Evolutionary conservation across 257 asterid species (phyloP).

Genomic region (Solanum peruvianum): DNA sequence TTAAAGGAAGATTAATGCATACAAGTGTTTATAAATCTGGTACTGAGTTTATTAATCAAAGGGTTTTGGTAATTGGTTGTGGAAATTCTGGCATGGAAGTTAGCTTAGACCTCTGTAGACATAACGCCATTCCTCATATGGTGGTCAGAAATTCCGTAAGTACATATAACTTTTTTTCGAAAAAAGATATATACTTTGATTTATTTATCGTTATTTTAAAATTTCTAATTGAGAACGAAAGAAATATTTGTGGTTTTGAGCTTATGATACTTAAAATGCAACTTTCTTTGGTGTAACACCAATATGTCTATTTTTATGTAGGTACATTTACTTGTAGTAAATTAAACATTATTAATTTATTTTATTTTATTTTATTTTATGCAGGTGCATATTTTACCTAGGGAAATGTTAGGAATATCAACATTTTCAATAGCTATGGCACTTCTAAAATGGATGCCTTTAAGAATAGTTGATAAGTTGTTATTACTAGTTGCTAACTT

Average conservation of each 20-base stretch:
- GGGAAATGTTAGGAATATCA: conserved; percentile 79
- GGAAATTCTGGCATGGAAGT: conserved; percentile 99
- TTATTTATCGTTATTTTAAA: rapidly evolving
- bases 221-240: rapidly evolving
- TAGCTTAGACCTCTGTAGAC: conserved; percentile 61
- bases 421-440: conserved; percentile 62
- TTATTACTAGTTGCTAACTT: conserved; percentile 42
- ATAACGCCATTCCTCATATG: conserved; percentile 55
- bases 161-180: not conserved
- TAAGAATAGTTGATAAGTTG: conserved; percentile 60
- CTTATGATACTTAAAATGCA: not conserved
- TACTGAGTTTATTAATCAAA: conserved; percentile 28
- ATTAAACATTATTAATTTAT: not conserved
- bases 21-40: conserved; percentile 59
- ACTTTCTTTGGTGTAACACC: not conserved
- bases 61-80: conserved; percentile 68
- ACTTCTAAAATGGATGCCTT: conserved; percentile 65
- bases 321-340: not conserved
- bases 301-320: not conserved
- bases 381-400: conserved; percentile 77
- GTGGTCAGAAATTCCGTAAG: conserved; percentile 82
- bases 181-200: not conserved
- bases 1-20: conserved; percentile 47
- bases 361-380: not conserved
- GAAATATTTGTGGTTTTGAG: no score